Evolutionary conservation across 2,329 filamentous ascomycete species (phyloP).

Genomic region (Verticillium nonalfalfae): DNA sequence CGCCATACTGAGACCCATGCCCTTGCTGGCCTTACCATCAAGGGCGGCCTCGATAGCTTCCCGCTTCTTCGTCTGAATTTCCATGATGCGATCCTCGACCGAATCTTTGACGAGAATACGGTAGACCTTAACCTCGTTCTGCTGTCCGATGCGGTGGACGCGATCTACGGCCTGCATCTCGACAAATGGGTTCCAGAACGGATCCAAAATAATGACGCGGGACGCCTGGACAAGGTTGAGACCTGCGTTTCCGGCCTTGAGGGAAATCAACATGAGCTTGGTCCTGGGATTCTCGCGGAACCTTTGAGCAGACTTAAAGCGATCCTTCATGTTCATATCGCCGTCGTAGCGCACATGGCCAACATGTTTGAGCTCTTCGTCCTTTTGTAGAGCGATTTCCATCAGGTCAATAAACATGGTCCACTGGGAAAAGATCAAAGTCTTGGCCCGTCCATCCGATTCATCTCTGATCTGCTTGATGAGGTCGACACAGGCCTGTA

Average conservation of each 20-base stretch:
- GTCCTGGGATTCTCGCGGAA: constrained; percentile 55
- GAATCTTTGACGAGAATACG: constrained; percentile 71
- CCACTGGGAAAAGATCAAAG: constrained; percentile 77
- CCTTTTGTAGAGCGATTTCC: constrained; percentile 60
- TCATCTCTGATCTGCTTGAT: constrained; percentile 37
- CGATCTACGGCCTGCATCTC: constrained; percentile 91
- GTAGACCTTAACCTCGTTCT: constrained; percentile 68
- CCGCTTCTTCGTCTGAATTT: constrained; percentile 72
- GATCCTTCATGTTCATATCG: constrained; percentile 59
- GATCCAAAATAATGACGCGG: constrained; percentile 84
- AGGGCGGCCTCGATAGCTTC: constrained; percentile 71
- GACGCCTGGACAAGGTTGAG: constrained; percentile 80
- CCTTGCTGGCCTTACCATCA: constrained; percentile 63
- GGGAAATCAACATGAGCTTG: constrained; percentile 69
- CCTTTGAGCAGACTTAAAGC: constrained; percentile 59
- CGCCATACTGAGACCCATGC: constrained; percentile 58
- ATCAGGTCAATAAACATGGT: constrained; percentile 73
- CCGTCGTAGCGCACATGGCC: constrained; percentile 69
- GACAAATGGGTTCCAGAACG: constrained; percentile 91
- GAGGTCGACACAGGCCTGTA: constrained; percentile 62
- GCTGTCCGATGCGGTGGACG: constrained; percentile 81
- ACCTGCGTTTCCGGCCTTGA: constrained; percentile 78
- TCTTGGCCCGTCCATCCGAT: constrained; percentile 70
- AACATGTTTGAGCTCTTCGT: constrained; percentile 37
- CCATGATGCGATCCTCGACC: constrained; percentile 81